Evolutionary conservation across 441 rosid genomes (phyloP), one percentile per base, ranked within the genome.

Genomic region (Cnidoscolus chayamansa): DNA sequence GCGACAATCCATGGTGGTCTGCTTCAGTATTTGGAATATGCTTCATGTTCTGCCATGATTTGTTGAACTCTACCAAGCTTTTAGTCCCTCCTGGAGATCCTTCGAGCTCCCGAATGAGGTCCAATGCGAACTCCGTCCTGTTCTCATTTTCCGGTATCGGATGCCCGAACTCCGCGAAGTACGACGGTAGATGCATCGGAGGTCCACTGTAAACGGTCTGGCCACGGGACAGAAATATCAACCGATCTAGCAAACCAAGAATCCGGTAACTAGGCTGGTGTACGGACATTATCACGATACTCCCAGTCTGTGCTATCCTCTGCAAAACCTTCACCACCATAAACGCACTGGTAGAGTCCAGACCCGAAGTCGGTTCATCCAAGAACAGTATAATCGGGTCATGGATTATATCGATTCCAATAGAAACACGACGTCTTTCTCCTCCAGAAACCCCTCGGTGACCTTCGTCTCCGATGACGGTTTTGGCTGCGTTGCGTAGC

Each of bases 381-480:
- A 92, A 86, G 75, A 92, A 86, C 45, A 92, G 83, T 2, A 90
- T 40, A 32, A 92, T 90, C 0, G 96, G 94, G 35, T 92, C 97
- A 50, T 86, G 97, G 56, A 90, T 89, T 16, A 92, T 90, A 65
- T 92, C 96, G 0, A 79, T 92, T 0, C 97, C 97, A 0, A 92
- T 92, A 0, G 96, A 92, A 10, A 92, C 96, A 8, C 94, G 86
- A 45, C 97, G 79, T 1, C 97, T 79, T 72, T 92, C 97, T 0
- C 97, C 97, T 0, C 94, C 94, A 0, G 96, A 89, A 47, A 92
- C 91, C 0, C 97, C 97, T 1, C 96, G 84, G 75, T 86, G 97
- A 0, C 94, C 96, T 79, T 92, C 97, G 50, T 92, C 96, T 0
- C 96, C 97, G n/a, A 90, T 92, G 0, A 92, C 81, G 0, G 98